These are phyloP conservation scores for Kalanchoe fedtschenkoi DNA, from an alignment of 164 flowering plant genomes.

Conservation along the genomic window DNA sequence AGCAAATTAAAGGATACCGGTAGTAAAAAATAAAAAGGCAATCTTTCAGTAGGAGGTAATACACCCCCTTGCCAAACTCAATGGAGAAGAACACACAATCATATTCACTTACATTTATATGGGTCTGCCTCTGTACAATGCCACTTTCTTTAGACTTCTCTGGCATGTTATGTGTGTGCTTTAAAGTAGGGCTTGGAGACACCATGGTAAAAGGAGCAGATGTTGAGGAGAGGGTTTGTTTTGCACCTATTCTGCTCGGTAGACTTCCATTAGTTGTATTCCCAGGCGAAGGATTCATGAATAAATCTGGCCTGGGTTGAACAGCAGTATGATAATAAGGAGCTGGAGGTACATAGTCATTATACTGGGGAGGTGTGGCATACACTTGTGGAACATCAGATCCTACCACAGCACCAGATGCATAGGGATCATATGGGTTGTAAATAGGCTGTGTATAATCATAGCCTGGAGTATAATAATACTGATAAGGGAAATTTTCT, in stretches of 20 bases:
- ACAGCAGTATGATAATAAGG: slow-evolving; percentile 38
- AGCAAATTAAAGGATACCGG: no score
- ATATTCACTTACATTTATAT: slow-evolving; percentile 18
- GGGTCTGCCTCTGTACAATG: slow-evolving; percentile 30
- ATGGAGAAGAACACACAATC: slow-evolving; percentile 22
- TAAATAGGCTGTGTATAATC: slow-evolving; percentile 78
- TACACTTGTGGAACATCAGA: slow-evolving; percentile 56
- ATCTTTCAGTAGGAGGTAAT: no score
- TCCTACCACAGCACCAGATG: slow-evolving; percentile 74
- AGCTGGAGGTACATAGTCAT: slow-evolving; percentile 32
- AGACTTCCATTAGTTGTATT: slow-evolving; percentile 21
- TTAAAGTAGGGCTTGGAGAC: slow-evolving; percentile 20
- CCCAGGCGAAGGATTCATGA: slow-evolving; percentile 22
- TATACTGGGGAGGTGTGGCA: slow-evolving; percentile 36
- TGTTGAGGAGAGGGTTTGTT: slow-evolving; percentile 26
- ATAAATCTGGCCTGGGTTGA: slow-evolving; percentile 38
- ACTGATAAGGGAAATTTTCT: slow-evolving; percentile 68
- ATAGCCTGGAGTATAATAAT: slow-evolving; percentile 61
- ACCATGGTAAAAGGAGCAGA: slow-evolving; percentile 20
- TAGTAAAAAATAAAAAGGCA: no score
- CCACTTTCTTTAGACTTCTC: slow-evolving; percentile 24
- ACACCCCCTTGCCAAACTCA: no score
- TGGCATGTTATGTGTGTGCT: slow-evolving; percentile 19
- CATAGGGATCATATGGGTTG: slow-evolving; percentile 83
- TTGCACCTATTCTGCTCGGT: slow-evolving; percentile 27